These are phyloP conservation scores for Mallotus nudiflorus DNA, from an alignment of 345 rosid genomes.

Conservation along the genomic window DNA sequence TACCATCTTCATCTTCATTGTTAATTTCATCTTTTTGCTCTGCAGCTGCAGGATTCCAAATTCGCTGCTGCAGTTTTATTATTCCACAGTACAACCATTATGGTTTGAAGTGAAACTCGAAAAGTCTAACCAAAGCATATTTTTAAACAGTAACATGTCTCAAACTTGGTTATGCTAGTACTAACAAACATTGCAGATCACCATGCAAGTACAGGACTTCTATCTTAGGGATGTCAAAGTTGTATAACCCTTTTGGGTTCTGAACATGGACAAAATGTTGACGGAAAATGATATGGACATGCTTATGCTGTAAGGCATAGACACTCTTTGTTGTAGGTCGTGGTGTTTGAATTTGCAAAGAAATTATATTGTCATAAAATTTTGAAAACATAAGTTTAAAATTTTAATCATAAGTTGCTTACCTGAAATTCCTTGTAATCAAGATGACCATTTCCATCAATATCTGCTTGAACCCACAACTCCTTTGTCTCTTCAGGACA, in stretches of 20 bases:
- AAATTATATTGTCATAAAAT: no score
- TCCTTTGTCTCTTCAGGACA: constrained; percentile 68
- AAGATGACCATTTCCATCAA: constrained; percentile 66
- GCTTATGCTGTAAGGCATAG: neutral
- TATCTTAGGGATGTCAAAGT: neutral
- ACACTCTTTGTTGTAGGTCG: constrained; percentile 4
- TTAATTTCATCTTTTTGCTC: constrained; percentile 46
- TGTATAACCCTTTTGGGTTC: no score
- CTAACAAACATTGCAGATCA: neutral
- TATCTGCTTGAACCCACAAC: constrained; percentile 83
- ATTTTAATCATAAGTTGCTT: constrained; percentile 18
- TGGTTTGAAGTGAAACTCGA: neutral
- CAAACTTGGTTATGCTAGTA: neutral
- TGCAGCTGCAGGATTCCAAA: constrained; percentile 65
- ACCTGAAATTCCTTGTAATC: constrained; percentile 91
- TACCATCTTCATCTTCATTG: constrained; percentile 26
- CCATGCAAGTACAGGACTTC: neutral
- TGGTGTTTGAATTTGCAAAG: constrained; percentile 3
- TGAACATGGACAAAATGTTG: neutral
- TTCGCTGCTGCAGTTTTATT: constrained; percentile 60
- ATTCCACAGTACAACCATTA: constrained; percentile 10
- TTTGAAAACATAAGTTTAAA: neutral
- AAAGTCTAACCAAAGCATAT: neutral
- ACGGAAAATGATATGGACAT: neutral
- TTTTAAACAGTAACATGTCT: neutral